Base-by-base conservation (phyloP, 2,329 filamentous ascomycete genomes). In the Aspergillus felis region DNA sequence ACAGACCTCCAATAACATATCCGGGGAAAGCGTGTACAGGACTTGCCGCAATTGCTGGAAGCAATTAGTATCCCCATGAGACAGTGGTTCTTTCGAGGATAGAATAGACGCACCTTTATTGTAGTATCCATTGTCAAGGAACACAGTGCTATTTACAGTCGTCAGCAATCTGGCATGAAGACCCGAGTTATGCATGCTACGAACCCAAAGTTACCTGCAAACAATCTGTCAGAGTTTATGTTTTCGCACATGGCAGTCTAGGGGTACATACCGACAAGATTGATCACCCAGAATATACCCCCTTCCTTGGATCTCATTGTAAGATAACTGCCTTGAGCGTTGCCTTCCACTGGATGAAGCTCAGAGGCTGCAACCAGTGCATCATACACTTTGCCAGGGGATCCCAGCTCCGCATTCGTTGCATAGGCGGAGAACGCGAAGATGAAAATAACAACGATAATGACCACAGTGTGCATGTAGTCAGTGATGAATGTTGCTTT, bases 241-340 rank as follows among this genome's bases (percentile, higher is more conserved):
- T 32, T 3, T 3, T 24, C n/a, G n/a, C 7, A 12, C 4, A 24
- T 17, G 10, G 17, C n/a, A 20, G 24, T 6, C 35, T 4, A 41
- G 24, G 25, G 12, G 46, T 93, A 94, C 75, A 92, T 92, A 44
- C 90, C 90, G 38, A 92, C 88, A 50, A 90, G 87, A 74, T 95
- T 95, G 76, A 95, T 95, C 41, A 95, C 86, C 74, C 96, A 96
- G 80, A 96, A 96, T 56, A 94, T 90, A 44, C 85, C 90, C 4
- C 92, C 92, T 66, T 93, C 87, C 57, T 83, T 84, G 1, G 88
- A 91, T 57, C 83, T 80, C 91, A 96, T 95, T 0, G 92, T 96
- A 17, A 96, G 78, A 65, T 96, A 96, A 67, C 87, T 91, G 14
- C 92, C 92, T 7, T 86, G 83, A 0, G 86, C 82, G 71, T 96